A percentile compares a stretch with the other conserved stretches of the same genome.
These are phyloP conservation scores for Lathyrus sativus DNA, from an alignment of 306 rosid genomes.

Conservation along the genomic window DNA sequence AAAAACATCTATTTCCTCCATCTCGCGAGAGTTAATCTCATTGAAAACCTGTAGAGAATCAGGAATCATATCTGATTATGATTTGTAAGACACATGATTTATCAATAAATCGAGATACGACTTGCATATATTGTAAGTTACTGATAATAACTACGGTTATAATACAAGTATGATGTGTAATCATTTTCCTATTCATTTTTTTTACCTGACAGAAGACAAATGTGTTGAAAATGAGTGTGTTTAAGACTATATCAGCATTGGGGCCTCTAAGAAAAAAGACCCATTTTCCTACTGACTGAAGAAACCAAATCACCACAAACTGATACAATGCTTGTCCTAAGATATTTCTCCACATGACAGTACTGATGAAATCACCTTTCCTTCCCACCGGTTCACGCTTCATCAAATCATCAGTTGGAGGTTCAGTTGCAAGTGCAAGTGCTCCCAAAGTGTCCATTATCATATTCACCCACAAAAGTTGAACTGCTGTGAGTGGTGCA, in stretches of 20 bases:
- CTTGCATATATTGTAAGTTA: neutral
- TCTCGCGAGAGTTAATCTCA: conserved; percentile 90
- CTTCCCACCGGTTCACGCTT: conserved; percentile 85
- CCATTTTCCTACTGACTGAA: conserved; percentile 72
- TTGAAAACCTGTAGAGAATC: conserved; percentile 68
- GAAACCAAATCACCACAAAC: conserved; percentile 72
- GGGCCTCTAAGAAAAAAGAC: conserved; percentile 62
- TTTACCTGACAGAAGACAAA: conserved; percentile 95
- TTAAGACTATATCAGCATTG: conserved; percentile 63
- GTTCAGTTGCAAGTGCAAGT: conserved; percentile 97
- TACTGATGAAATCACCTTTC: conserved; percentile 82
- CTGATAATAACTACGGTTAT: neutral
- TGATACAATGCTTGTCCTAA: conserved; percentile 88
- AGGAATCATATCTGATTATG: neutral
- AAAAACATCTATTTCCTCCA: conserved; percentile 80
- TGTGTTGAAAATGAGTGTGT: conserved; percentile 89
- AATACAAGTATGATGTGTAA: neutral
- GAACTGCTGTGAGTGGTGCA: conserved; percentile 99
- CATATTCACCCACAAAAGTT: conserved; percentile 98
- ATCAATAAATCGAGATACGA: neutral
- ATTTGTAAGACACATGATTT: neutral
- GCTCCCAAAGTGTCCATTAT: conserved; percentile 98
- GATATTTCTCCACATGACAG: conserved; percentile 95
- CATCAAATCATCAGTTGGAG: conserved; percentile 89
- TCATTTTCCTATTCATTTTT: conserved; percentile 12